A percentile compares a stretch with the other conserved stretches of the same genome.
phyloP scores from a whole-genome alignment of 2,329 filamentous ascomycete species.

The Botryosphaeria dothidea region DNA sequence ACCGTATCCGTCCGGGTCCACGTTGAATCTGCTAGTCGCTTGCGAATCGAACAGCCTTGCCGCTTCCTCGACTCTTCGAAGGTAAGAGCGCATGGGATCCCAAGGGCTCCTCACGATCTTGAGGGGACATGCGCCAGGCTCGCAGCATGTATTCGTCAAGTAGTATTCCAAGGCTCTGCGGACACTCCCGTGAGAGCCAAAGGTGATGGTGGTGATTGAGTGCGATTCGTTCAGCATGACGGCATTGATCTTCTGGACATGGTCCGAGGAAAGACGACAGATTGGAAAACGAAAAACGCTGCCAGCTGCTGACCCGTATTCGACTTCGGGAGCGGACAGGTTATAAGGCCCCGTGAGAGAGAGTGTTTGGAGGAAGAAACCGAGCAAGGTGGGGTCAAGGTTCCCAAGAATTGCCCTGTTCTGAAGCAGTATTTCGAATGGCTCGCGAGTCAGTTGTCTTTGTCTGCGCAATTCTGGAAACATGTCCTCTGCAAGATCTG shows the following conservation, averaged over 20 bases:
- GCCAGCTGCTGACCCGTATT: not conserved
- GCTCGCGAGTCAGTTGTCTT: not conserved
- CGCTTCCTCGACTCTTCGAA: not conserved
- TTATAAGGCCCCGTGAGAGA: constrained; percentile 20
- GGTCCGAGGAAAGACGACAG: constrained; percentile 1
- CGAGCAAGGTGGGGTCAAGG: not conserved
- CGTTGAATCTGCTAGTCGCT: not conserved
- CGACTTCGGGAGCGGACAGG: not conserved
- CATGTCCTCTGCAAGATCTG: constrained; percentile 23
- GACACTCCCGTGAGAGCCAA: not conserved
- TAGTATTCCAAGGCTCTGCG: not conserved
- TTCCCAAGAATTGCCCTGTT: not conserved
- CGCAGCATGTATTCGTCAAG: not conserved
- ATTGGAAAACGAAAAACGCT: constrained; percentile 15
- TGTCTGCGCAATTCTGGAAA: not conserved
- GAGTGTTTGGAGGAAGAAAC: constrained; percentile 21
- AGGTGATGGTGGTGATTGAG: not conserved
- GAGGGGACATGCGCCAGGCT: not conserved
- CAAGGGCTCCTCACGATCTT: not conserved
- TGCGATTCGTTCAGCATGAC: constrained; percentile 16
- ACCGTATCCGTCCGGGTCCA: not conserved
- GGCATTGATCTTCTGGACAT: constrained; percentile 18
- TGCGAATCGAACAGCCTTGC: not conserved
- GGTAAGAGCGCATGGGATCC: not conserved
- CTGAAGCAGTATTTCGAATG: not conserved